Percentiles rank a stretch among this genome's conserved stretches.
phyloP scores from a whole-genome alignment of 805 yeast species.

The Wickerhamiella azyma region DNA sequence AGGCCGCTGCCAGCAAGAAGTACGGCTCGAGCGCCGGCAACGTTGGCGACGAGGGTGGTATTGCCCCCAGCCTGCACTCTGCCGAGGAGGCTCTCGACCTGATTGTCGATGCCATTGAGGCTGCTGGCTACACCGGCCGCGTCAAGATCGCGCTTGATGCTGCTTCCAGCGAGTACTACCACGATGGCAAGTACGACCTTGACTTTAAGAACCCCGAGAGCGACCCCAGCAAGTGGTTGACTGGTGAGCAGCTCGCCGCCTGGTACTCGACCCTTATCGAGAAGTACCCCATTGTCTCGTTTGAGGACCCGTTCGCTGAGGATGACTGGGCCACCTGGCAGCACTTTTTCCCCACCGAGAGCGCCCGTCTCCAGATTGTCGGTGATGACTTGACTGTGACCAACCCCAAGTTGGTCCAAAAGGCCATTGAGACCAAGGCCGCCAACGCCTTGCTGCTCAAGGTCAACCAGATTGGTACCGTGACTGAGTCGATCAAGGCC shows the following conservation, averaged over 20 bases:
- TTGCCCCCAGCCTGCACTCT: slow-evolving; percentile 92
- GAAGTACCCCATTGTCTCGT: slow-evolving; percentile 94
- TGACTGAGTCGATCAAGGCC: slow-evolving; percentile 92
- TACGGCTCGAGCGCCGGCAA: slow-evolving; percentile 98
- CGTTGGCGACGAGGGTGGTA: slow-evolving; percentile 99
- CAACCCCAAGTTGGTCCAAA: slow-evolving; percentile 84
- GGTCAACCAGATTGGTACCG: slow-evolving; percentile 98
- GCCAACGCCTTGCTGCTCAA: slow-evolving; percentile 89
- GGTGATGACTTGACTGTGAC: slow-evolving; percentile 98
- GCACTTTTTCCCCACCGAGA: slow-evolving; percentile 49
- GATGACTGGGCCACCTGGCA: slow-evolving; percentile 99
- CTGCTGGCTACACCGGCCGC: slow-evolving; percentile 91
- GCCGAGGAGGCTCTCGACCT: slow-evolving; percentile 96
- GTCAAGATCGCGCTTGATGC: slow-evolving; percentile 87
- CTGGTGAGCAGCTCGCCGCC: slow-evolving; percentile 76
- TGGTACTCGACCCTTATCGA: slow-evolving; percentile 66
- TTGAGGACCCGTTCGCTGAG: slow-evolving; percentile 99
- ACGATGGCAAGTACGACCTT: slow-evolving; percentile 92
- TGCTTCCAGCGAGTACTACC: slow-evolving; percentile 96
- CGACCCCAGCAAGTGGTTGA: slow-evolving; percentile 79
- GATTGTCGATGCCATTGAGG: slow-evolving; percentile 75
- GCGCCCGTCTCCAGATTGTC: slow-evolving; percentile 66
- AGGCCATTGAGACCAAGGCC: slow-evolving; percentile 92
- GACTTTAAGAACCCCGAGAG: slow-evolving; percentile 97
- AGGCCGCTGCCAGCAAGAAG: slow-evolving; percentile 80